These are phyloP conservation scores for Smithsoniella earleae DNA, from an alignment of 163 green algal genomes.

Conservation along the genomic window DNA sequence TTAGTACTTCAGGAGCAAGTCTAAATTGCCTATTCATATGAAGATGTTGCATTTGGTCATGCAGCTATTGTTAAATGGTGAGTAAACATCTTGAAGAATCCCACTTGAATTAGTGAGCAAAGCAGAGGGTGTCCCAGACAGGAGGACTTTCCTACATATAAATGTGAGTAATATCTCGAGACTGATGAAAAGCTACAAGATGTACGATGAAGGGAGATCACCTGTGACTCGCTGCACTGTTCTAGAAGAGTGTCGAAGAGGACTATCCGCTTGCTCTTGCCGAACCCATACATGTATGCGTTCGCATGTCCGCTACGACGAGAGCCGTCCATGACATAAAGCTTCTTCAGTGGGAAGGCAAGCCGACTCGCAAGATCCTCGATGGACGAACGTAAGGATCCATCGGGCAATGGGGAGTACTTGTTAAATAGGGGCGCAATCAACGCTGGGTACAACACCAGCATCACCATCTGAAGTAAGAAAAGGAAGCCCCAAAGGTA, in stretches of 20 bases:
- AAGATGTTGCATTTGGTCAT: no score
- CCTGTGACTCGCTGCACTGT: constrained; percentile 61
- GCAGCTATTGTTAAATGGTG: no score
- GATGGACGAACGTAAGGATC: constrained; percentile 39
- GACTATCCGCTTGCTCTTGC: constrained; percentile 88
- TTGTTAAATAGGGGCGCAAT: constrained; percentile 95
- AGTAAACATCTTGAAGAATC: neutral
- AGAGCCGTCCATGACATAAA: constrained; percentile 77
- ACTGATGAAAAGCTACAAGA: neutral
- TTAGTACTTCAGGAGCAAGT: no score
- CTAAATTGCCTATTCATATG: no score
- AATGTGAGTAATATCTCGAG: no score
- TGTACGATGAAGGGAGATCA: neutral
- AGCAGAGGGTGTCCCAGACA: no score
- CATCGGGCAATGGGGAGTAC: constrained; percentile 33
- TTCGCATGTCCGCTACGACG: constrained; percentile 67
- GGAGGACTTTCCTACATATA: no score
- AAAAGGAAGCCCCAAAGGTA: constrained; percentile 82
- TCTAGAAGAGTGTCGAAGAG: constrained; percentile 84
- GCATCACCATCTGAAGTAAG: constrained; percentile 46
- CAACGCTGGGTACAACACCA: constrained; percentile 43
- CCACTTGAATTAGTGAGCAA: no score
- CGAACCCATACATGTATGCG: constrained; percentile 91
- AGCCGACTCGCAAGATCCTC: constrained; percentile 56
- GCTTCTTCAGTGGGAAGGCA: constrained; percentile 74